Evolutionary conservation across 2,329 filamentous ascomycete species (phyloP), one percentile per base, ranked within the genome.

Genomic region (Fusarium gaditjirri): DNA sequence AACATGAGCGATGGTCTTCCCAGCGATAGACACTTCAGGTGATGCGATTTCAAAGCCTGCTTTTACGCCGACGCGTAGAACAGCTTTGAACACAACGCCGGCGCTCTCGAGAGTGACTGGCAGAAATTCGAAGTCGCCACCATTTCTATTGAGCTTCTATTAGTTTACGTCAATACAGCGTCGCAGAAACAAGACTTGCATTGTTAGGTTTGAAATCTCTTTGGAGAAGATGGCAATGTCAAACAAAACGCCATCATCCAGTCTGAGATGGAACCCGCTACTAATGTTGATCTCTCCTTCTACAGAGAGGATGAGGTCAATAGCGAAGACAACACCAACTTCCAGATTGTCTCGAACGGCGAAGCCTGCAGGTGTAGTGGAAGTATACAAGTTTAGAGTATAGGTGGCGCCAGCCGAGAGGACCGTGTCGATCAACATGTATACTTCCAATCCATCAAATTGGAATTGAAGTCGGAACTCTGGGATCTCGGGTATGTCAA

Each of bases 101-200:
- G 49, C 33, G 12, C 49, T 52, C 5, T 52, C 49, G 5, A 52
- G 19, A 38, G 49, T 52, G 10, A 52, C 49, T 12, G 49, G 49
- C 0, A 52, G 49, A 0, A 52, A 52, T 8, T 52, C 49, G 13
- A 52, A 52, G 2, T 52, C 49, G 5, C 49, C 49, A 9, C 49
- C 49, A 3, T 27, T 52, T n/a, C 49, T 52, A 11, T 50, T 10
- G 2, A 5, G 2, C 11, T 10, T 33, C 16, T 13, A 8, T 49
- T 23, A 49, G 21, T 49, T 33, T 3, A 23, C 19, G 0, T 0
- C 10, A 23, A 23, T 0, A 17, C 0, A 19, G 2, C 0, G 29
- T 6, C 10, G 8, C n/a, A 13, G 21, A 23, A 6, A 7, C 0
- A 27, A 9, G 3, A 53, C 49, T 17, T n/a, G 3, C 49, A 53